Conservation (phyloP, 2,329 filamentous ascomycete genomes). For the Lojkania enalia region DNA sequence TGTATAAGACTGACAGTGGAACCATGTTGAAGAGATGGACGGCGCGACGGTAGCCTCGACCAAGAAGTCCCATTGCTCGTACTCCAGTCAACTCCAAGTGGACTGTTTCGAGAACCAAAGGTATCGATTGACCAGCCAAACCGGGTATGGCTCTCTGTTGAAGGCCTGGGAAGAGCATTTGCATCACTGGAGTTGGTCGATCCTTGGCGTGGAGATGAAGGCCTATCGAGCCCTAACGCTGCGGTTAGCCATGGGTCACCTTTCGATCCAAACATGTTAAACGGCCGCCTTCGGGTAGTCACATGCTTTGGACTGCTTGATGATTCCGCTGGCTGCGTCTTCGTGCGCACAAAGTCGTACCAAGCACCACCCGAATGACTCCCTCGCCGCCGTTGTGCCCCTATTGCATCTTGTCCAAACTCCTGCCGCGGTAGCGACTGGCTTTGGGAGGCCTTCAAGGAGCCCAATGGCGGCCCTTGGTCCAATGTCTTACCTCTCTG, state of each 20-base stretch:
- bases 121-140: conserved; percentile 44
- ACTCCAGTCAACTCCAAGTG: conserved; percentile 47
- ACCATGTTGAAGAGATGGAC: conserved; percentile 77
- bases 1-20: conserved; percentile 67
- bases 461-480: conserved; percentile 68
- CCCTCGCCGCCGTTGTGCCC: conserved; percentile 59
- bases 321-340: conserved; percentile 37
- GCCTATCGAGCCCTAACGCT: conserved; percentile 35
- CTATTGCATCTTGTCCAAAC: conserved; percentile 52
- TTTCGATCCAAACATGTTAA: conserved; percentile 57
- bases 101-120: conserved; percentile 48
- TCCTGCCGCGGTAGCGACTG: conserved; percentile 73
- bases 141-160: conserved; percentile 43
- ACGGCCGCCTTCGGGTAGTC: conserved; percentile 50
- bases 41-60: conserved; percentile 76
- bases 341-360: conserved; percentile 57
- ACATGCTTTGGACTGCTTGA: conserved; percentile 43
- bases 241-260: conserved; percentile 55
- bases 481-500: conserved; percentile 64
- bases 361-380: conserved; percentile 55
- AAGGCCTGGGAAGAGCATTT: conserved; percentile 41
- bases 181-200: conserved; percentile 63
- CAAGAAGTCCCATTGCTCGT: conserved; percentile 56
- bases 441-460: conserved; percentile 71
- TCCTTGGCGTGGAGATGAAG: conserved; percentile 63